Conservation (phyloP, 768 basidiomycete species). For the Aureoboletus auriporus region DNA sequence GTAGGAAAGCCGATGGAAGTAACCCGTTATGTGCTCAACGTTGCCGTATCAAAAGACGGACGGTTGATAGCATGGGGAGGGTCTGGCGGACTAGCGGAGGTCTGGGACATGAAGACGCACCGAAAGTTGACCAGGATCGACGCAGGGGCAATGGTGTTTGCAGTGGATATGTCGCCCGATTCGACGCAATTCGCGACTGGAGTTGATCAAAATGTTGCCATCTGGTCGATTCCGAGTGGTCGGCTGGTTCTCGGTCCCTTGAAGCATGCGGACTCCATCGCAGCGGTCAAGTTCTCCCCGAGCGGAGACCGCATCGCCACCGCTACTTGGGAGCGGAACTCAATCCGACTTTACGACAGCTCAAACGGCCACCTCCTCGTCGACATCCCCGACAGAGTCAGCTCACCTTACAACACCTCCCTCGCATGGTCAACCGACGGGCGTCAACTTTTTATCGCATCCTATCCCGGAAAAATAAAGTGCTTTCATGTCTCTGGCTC, state of each 20-base stretch:
- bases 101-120: conserved; percentile 7
- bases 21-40: neutral
- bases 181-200: conserved; percentile 6
- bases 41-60: conserved; percentile 7
- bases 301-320: conserved; percentile 9
- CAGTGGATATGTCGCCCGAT: conserved; percentile 8
- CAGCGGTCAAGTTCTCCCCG: conserved; percentile 25
- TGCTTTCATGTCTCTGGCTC: conserved; percentile 4
- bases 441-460: neutral
- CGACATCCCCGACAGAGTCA: conserved; percentile 4
- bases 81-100: neutral
- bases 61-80: conserved; percentile 4
- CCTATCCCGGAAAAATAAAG: conserved; percentile 4
- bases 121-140: neutral
- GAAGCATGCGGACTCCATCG: neutral
- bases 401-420: conserved; percentile 6
- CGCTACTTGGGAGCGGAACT: conserved; percentile 9
- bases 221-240: conserved; percentile 4
- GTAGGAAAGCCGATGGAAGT: conserved; percentile 1
- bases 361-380: neutral
- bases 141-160: neutral
- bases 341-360: conserved; percentile 4
- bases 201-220: neutral
- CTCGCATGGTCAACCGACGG: conserved; percentile 1
- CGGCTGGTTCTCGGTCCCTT: conserved; percentile 2